Evolutionary conservation across 176 grass and related monocot genomes (phyloP).

Genomic region (Avena insularis): DNA sequence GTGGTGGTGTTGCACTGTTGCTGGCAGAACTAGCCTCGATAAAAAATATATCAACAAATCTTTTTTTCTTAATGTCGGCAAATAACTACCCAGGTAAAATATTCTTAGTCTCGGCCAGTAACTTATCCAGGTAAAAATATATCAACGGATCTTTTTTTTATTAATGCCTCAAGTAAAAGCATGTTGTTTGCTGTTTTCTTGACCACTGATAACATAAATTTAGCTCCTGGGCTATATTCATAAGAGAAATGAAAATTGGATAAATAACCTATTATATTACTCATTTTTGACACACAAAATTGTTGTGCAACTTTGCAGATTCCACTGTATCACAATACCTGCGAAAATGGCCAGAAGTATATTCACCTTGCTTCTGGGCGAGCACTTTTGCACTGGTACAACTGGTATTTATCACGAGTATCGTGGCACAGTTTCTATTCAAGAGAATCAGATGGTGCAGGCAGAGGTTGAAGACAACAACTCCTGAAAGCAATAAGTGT

Average conservation of each 20-base stretch:
- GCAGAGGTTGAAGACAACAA: conserved; percentile 44
- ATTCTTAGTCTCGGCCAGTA: neutral
- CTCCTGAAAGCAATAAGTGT: conserved; percentile 44
- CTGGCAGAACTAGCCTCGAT: neutral
- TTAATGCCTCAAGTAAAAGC: neutral
- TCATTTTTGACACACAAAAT: conserved; percentile 31
- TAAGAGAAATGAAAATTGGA: conserved; percentile 15
- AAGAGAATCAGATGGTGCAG: conserved; percentile 56
- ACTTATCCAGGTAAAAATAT: neutral
- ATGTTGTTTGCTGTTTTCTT: conserved; percentile 2
- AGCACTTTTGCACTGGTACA: conserved; percentile 57
- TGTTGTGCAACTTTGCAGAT: conserved; percentile 50
- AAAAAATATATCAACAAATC: neutral
- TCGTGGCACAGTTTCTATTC: conserved; percentile 58
- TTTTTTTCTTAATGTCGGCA: neutral
- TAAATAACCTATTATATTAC: conserved; percentile 6
- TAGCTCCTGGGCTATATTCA: conserved; percentile 7
- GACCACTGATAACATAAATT: neutral
- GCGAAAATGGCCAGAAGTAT: conserved; percentile 74
- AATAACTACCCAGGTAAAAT: neutral
- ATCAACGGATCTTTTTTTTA: neutral
- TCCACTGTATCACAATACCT: conserved; percentile 43
- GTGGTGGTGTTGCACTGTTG: conserved; percentile 2
- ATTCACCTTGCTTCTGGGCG: conserved; percentile 76
- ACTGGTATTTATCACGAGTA: conserved; percentile 59